Percentiles rank a stretch among this genome's conserved stretches.
These are phyloP conservation scores for Triangularia setosa DNA, from an alignment of 2,329 filamentous ascomycete genomes.

Conservation along the genomic window DNA sequence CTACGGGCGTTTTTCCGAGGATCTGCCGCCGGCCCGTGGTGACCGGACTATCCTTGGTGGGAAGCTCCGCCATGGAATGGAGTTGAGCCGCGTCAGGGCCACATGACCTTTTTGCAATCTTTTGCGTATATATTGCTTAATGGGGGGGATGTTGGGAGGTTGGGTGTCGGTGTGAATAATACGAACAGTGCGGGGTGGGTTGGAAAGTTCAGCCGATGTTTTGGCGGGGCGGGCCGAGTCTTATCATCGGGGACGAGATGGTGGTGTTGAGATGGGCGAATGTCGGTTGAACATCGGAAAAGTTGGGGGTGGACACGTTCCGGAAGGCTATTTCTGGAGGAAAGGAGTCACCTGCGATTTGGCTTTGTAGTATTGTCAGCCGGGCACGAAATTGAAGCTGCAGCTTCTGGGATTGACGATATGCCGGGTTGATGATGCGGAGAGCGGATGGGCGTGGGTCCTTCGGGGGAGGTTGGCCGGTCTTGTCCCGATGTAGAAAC, in stretches of 20 bases:
- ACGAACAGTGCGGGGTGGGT: background rate
- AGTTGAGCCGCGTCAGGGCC: background rate
- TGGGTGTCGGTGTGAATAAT: background rate
- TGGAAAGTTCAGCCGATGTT: background rate
- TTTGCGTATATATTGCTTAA: background rate
- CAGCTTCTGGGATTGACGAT: background rate
- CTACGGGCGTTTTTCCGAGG: background rate
- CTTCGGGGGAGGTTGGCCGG: background rate
- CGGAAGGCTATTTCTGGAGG: background rate
- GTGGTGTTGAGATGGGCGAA: background rate
- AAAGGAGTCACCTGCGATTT: background rate
- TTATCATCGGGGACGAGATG: background rate
- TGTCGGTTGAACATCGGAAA: background rate
- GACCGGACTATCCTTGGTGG: background rate
- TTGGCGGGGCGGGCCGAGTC: background rate
- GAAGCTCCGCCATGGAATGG: background rate
- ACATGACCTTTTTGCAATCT: background rate
- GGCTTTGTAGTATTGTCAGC: background rate
- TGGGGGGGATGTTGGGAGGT: background rate
- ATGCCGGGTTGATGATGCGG: background rate
- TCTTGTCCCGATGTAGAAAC: conserved; percentile 5
- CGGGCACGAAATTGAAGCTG: background rate
- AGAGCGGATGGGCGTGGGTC: background rate
- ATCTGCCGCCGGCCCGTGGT: background rate
- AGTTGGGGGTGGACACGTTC: background rate